These are phyloP conservation scores for Xylaria cubensis DNA, from an alignment of 495 filamentous ascomycete genomes.

Conservation along the genomic window DNA sequence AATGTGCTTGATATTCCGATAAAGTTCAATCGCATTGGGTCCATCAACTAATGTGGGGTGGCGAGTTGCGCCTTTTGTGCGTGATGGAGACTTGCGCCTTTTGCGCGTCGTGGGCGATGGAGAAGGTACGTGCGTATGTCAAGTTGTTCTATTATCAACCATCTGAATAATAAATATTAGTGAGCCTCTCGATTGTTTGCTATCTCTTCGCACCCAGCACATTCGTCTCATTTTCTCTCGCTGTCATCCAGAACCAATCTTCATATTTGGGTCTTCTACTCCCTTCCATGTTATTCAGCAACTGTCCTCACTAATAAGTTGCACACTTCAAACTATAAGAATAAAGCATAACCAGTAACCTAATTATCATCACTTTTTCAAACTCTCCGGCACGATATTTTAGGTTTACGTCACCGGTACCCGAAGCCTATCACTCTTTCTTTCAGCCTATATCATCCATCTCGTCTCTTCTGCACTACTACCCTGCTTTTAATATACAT, in stretches of 20 bases:
- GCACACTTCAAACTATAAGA: background rate
- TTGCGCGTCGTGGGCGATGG: conserved; percentile 2
- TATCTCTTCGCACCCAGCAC: background rate
- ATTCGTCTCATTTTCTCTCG: background rate
- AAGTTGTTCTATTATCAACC: background rate
- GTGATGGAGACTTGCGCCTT: conserved; percentile 14
- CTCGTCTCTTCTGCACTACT: conserved; percentile 11
- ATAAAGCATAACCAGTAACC: background rate
- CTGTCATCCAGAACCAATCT: background rate
- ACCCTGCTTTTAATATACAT: conserved; percentile 23
- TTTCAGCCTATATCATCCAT: conserved; percentile 22
- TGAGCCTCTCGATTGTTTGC: background rate
- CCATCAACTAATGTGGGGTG: conserved; percentile 8
- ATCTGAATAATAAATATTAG: background rate
- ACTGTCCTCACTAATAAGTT: background rate
- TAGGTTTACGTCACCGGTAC: conserved; percentile 7
- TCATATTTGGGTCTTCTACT: background rate
- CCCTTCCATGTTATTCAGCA: background rate
- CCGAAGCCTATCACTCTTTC: background rate
- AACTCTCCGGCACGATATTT: background rate
- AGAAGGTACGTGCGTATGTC: conserved; percentile 7
- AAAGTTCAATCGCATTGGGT: background rate
- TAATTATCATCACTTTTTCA: background rate
- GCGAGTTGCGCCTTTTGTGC: conserved; percentile 16
- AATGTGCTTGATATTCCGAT: background rate